phyloP scores from a whole-genome alignment of 805 yeast species.

The Kuraishia capsulata region DNA sequence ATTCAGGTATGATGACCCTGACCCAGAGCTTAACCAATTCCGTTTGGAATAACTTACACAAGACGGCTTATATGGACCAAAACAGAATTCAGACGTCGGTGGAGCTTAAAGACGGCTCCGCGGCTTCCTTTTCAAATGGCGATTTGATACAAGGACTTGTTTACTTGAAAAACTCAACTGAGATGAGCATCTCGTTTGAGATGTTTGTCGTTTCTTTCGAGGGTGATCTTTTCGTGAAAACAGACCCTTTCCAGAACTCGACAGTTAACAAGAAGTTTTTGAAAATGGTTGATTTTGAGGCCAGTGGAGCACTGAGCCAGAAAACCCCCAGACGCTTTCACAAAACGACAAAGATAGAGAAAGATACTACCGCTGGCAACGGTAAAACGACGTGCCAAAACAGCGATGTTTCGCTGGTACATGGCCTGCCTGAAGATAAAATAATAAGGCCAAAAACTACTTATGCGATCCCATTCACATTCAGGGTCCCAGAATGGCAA shows the following conservation, averaged over 20 bases:
- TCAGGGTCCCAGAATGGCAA: conserved; percentile 8
- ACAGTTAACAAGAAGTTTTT: conserved; percentile 19
- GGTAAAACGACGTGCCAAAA: not conserved
- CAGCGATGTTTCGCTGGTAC: not conserved
- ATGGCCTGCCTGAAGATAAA: conserved; percentile 11
- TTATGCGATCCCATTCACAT: conserved; percentile 9
- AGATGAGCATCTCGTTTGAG: conserved; percentile 27
- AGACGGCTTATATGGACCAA: conserved; percentile 6
- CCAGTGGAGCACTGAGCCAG: conserved; percentile 9
- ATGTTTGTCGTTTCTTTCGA: conserved; percentile 35
- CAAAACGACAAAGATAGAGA: not conserved
- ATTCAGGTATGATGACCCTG: not conserved
- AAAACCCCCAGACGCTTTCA: conserved; percentile 1
- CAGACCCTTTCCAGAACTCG: conserved; percentile 3
- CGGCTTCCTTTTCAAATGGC: not conserved
- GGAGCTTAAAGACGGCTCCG: not conserved
- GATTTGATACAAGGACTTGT: not conserved
- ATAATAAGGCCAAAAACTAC: conserved; percentile 7
- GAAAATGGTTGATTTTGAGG: conserved; percentile 29
- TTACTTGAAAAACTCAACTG: conserved; percentile 10
- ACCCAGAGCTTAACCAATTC: conserved; percentile 4
- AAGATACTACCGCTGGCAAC: not conserved
- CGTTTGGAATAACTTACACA: conserved; percentile 8
- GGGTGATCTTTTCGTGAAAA: conserved; percentile 23
- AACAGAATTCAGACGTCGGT: conserved; percentile 8